Base-by-base conservation (phyloP, 495 filamentous ascomycete species). In the Penicillium waksmanii region DNA sequence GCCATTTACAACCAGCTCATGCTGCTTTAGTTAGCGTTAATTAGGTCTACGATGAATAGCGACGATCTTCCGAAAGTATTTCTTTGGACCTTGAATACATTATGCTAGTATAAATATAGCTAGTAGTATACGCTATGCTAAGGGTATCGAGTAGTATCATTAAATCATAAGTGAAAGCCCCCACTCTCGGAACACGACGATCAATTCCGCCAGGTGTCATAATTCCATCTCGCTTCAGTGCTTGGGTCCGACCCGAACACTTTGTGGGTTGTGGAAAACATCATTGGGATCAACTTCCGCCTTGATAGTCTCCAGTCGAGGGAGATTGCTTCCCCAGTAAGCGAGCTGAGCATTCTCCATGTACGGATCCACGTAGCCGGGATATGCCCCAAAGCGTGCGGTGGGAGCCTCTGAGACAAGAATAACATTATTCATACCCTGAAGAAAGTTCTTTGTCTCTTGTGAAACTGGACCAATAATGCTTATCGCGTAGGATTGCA, bases 351-450 rank as follows among this genome's bases (percentile, higher is more conserved):
- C 62, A 36, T 82, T 58, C 23, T 63, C 66, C 56, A 90, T 61
- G 5, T 68, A 72, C 1, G 86, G 84, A 68, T 93, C 90, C 5
- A 91, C 82, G 64, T 92, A 92, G 18, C 89, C 90, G 1, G 88
- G 79, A 71, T 93, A 93, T 0, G 84, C 71, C 6, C 72, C 71
- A 49, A 72, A 68, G 27, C 54, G 53, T 8, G 58, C 68, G 3
- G 63, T 49, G 0, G 76, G 66, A 27, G 10, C 12, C 11, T 48
- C 46, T 67, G 70, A 15, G 70, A 62, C 3, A 51, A 59, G 3
- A 19, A 75, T 64, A 3, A 73, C 55, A 3, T 74, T 57, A 53
- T 85, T 80, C 19, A 89, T 66, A 2, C 77, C 71, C 34, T 73
- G 63, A 21, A 82, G 67, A 42, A 81, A 82, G 0, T 60, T 56